Evolutionary conservation across 2,329 filamentous ascomycete species (phyloP), one percentile per base, ranked within the genome.

Genomic region (Aspergillus puulaauensis): DNA sequence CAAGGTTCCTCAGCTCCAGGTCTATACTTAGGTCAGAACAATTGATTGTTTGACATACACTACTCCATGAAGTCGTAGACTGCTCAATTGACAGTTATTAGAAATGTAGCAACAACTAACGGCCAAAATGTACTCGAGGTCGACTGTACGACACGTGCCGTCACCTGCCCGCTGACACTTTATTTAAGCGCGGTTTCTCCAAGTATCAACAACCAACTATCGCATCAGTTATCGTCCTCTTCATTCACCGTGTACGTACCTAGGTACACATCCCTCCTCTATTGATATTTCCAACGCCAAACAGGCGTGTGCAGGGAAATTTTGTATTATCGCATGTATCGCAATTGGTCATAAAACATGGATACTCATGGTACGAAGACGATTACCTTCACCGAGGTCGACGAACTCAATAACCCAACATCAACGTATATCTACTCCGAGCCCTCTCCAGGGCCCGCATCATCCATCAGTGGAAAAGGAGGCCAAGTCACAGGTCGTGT

Each of bases 401-500:
- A 85, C 65, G 81, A 83, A 56, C 78, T 81, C 19, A 81, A 81
- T 23, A 76, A 75, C 58, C 68, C 80, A 12, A 76, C 73, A 3
- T 75, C 77, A 6, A 81, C 80, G 1, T 85, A 83, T 61, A 66
- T 84, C 54, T 76, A 79, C 53, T 77, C 78, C 3, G 62, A 66
- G 47, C 61, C 68, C 19, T 52, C 59, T 50, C 51, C 43, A 43
- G 23, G 44, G 17, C 19, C 59, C 17, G 40, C 8, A 6, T 19
- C 23, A 27, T 11, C 8, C 33, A 45, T 35, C 5, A 33, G 24
- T n/a, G 39, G 40, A 33, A 41, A 54, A 35, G 55, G 54, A 49
- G 55, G 47, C 15, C 56, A 62, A 31, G 62, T 63, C 24, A 67
- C 52, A 41, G 70, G 69, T 17, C 73, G 82, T 45, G 66, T 84